phyloP scores from a whole-genome alignment of 2,329 filamentous ascomycete genomes.

The Venturia aucupariae region DNA sequence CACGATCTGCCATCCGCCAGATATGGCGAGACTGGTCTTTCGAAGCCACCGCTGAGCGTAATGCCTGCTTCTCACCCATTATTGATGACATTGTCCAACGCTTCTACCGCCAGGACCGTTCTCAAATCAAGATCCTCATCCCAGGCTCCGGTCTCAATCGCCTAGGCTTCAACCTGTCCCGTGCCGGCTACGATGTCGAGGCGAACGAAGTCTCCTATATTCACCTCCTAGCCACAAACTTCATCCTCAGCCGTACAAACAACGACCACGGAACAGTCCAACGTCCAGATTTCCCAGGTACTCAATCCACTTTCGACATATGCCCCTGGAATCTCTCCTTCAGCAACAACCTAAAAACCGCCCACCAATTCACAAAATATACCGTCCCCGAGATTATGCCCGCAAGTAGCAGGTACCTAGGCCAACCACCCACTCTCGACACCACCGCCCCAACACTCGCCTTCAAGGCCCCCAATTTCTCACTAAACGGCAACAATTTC shows the following conservation, averaged over 20 bases:
- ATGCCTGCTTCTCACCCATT: background rate
- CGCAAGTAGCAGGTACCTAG: background rate
- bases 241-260: slow-evolving; percentile 61
- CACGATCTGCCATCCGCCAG: slow-evolving; percentile 11
- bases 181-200: slow-evolving; percentile 56
- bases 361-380: slow-evolving; percentile 66
- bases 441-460: slow-evolving; percentile 83
- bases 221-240: slow-evolving; percentile 76
- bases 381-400: slow-evolving; percentile 64
- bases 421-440: slow-evolving; percentile 47
- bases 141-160: slow-evolving; percentile 84
- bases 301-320: slow-evolving; percentile 38
- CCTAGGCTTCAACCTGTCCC: slow-evolving; percentile 78
- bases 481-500: slow-evolving; percentile 60
- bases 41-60: background rate
- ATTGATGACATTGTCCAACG: background rate
- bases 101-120: background rate
- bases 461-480: slow-evolving; percentile 47
- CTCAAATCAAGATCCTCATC: slow-evolving; percentile 2
- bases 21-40: slow-evolving; percentile 11
- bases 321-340: slow-evolving; percentile 83
- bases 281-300: slow-evolving; percentile 5
- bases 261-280: background rate
- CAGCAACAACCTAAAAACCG: slow-evolving; percentile 68
- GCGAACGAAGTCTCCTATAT: slow-evolving; percentile 96